These are phyloP conservation scores for Excoecaria cochinchinensis DNA, from an alignment of 345 rosid genomes.

Conservation along the genomic window DNA sequence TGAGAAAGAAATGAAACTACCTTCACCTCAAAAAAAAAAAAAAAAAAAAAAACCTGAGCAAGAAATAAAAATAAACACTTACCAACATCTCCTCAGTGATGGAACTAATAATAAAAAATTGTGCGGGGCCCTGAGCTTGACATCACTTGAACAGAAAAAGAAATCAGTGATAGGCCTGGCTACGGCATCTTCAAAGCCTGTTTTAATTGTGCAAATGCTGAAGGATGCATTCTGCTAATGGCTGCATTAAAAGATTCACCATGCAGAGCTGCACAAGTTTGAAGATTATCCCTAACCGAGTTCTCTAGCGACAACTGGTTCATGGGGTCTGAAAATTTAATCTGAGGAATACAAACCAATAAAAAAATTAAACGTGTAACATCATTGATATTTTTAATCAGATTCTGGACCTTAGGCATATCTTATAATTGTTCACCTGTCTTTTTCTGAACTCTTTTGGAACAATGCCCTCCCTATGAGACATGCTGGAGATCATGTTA, in stretches of 20 bases:
- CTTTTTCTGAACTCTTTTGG: constrained; percentile 77
- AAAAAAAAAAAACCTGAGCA: background rate
- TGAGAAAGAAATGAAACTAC: too few relatives aligned
- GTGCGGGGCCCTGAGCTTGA: constrained; percentile 11
- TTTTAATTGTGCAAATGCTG: constrained; percentile 82
- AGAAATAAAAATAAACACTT: constrained; percentile 6
- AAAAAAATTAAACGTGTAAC: background rate
- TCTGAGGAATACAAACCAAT: constrained; percentile 36
- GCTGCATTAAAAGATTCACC: constrained; percentile 82
- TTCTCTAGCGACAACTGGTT: constrained; percentile 75
- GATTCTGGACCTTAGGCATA: background rate
- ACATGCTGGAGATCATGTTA: constrained; percentile 57
- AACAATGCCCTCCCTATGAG: constrained; percentile 54
- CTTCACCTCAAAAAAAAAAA: too few relatives aligned
- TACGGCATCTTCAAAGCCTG: constrained; percentile 85
- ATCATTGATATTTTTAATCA: background rate
- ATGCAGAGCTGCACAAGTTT: constrained; percentile 75
- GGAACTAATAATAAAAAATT: background rate
- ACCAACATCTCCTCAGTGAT: constrained; percentile 24
- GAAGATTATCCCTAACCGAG: constrained; percentile 80
- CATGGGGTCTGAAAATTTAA: constrained; percentile 78
- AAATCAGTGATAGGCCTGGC: background rate
- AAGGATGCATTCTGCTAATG: constrained; percentile 75
- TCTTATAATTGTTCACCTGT: constrained; percentile 51
- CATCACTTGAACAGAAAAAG: background rate